Conservation (phyloP, 352 stramenopile genomes). For the Globisporangium cystogenes region DNA sequence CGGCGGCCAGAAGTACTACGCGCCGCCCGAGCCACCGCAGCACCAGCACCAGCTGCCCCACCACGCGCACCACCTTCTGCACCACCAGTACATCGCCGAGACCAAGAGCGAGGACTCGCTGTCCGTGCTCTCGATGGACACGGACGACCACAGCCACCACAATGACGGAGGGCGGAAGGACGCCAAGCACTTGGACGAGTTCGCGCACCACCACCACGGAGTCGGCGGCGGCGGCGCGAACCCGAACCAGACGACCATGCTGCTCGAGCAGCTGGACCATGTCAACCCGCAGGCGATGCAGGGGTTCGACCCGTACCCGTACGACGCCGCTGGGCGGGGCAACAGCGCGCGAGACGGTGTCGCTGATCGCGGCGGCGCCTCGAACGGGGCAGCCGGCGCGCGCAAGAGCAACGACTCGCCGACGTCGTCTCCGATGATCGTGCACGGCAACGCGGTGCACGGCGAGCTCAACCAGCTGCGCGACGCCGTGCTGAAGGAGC, state of each 20-base stretch:
- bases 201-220: background rate
- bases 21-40: background rate
- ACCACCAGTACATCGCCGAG: conserved; percentile 9
- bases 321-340: conserved; percentile 41
- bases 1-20: conserved; percentile 5
- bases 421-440: conserved; percentile 57
- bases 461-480: conserved; percentile 69
- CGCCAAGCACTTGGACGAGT: conserved; percentile 12
- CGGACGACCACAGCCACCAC: conserved; percentile 16
- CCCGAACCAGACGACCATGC: conserved; percentile 63
- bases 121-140: conserved; percentile 15
- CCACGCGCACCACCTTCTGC: background rate
- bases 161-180: conserved; percentile 11
- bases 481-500: conserved; percentile 72
- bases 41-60: conserved; percentile 3
- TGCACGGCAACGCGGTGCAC: conserved; percentile 73
- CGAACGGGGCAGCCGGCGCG: conserved; percentile 9
- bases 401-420: conserved; percentile 22
- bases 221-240: conserved; percentile 14
- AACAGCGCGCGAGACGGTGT: background rate
- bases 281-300: conserved; percentile 86
- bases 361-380: background rate
- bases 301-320: conserved; percentile 82
- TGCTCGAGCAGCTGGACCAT: conserved; percentile 81
- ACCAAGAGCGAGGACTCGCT: conserved; percentile 14